Base-by-base conservation (phyloP, 768 basidiomycete genomes). In the Auricularia cornea region DNA sequence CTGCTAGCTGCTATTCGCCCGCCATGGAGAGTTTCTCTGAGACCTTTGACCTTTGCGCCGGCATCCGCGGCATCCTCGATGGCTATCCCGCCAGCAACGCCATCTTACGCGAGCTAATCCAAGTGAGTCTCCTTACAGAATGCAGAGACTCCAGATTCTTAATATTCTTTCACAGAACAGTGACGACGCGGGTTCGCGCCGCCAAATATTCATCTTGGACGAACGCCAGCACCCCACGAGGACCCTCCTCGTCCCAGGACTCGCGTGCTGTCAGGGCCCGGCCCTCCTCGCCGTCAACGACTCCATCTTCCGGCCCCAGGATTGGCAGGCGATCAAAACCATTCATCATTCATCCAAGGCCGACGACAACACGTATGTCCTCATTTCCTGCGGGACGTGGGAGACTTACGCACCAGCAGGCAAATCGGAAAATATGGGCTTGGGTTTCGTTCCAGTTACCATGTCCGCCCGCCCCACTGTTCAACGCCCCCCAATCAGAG, bases 351-450 rank as follows among this genome's bases (percentile, higher is more conserved):
- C 81, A 0, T 81, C 80, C 0, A 84, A 84, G 68, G 75, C 68
- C 44, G 67, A 68, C 0, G 82, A 83, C 67, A 74, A 73, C 0
- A 77, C 79, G 80, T 80, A 68, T 65, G 76, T 69, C 28, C 12
- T 8, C 5, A 23, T 10, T 6, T 23, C 10, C 44, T 5, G 54
- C 32, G 28, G 62, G 16, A 18, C 31, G 48, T 26, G 12, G 59
- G 31, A 31, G 51, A 2, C 35, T 28, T 60, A 59, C 28, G 32
- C 63, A 64, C 59, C 63, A 18, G 33, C 20, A 41, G 81, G 0
- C 82, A 80, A 71, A 82, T 80, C 5, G 82, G 82, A 23, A 84
- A 82, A 66, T 83, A 78, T 65, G 82, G 81, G 0, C 73, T 83
- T 23, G 82, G 82, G 0, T 81, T 83, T 66, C 71, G 82, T 20